Conservation (phyloP, 768 basidiomycete species). For the Naganishia vaughanmartiniae region DNA sequence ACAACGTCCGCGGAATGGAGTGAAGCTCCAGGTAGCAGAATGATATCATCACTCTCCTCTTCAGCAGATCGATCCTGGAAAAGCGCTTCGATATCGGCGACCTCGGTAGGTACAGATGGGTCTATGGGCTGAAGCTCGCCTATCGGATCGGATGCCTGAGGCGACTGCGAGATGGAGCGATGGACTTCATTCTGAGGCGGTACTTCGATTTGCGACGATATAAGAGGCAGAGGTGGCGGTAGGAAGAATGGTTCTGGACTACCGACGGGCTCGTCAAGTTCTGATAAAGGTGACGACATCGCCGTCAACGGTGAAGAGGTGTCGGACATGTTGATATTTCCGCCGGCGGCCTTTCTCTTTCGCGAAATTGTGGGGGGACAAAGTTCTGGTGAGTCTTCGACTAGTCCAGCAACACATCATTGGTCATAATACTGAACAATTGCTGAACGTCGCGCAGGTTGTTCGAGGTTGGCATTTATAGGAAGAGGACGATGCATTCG, state of each 20-base stretch:
- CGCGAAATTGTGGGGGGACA: not conserved
- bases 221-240: not conserved
- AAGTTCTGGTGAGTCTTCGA: not conserved
- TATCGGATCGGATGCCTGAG: not conserved
- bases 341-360: conserved; percentile 14
- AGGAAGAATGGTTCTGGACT: not conserved
- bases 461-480: not conserved
- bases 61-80: not conserved
- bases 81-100: not conserved
- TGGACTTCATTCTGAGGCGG: not conserved
- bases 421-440: not conserved
- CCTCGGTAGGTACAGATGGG: not conserved
- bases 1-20: not conserved
- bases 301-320: conserved; percentile 18
- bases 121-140: not conserved
- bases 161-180: not conserved
- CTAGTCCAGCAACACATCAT: conserved; percentile 10
- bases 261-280: conserved; percentile 9
- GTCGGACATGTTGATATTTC: conserved; percentile 23
- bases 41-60: not conserved
- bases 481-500: not conserved
- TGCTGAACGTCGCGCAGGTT: not conserved
- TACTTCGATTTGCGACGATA: not conserved
- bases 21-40: not conserved
- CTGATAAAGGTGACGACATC: conserved; percentile 15